Base-by-base conservation (phyloP, 148 eudicot species). In the Nyssa sinensis region DNA sequence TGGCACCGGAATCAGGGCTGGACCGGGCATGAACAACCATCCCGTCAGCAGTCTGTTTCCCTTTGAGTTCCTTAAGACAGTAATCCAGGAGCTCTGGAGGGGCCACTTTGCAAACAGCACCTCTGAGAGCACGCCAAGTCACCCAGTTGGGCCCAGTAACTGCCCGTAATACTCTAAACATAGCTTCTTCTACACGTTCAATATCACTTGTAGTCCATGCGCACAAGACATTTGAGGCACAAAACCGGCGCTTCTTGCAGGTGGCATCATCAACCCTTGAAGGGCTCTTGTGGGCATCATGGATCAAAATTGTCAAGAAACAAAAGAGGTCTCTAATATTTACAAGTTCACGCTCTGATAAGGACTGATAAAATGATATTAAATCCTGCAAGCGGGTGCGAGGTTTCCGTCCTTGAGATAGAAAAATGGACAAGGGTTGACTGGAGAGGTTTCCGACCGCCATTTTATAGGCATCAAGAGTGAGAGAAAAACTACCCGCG, bases 31-130 rank as follows among this genome's bases (percentile, higher is more conserved):
- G 71, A 37, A 94, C 87, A 14, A 86, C 78, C 86, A 82, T 69
- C 41, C 95, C 92, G 69, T 90, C 88, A 65, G 85, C 81, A 13
- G 93, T 83, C 64, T 64, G 80, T 73, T 90, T 91, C 8, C 95
- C 97, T 58, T 81, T 84, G 44, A 93, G 88, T 62, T 84, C 92
- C 84, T 88, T 93, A 13, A 93, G 93, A 78, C 98, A 93, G 70
- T 89, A 87, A 84, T 91, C 98, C 61, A 93, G 75, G 62, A 91
- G 85, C 77, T 93, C 97, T 7, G 91, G 90, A 28, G 88, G 72
- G 23, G 93, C 98, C 0, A 71, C 87, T 75, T 81, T 91, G 78
- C 90, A 93, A 79, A 93, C 96, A 75, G 98, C 98, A 24, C 92
- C 93, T 66, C 89, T 85, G 12, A 93, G 86, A 67, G 89, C 84